These are phyloP conservation scores for Salvia hispanica DNA, from an alignment of 257 asterid genomes.

Conservation along the genomic window DNA sequence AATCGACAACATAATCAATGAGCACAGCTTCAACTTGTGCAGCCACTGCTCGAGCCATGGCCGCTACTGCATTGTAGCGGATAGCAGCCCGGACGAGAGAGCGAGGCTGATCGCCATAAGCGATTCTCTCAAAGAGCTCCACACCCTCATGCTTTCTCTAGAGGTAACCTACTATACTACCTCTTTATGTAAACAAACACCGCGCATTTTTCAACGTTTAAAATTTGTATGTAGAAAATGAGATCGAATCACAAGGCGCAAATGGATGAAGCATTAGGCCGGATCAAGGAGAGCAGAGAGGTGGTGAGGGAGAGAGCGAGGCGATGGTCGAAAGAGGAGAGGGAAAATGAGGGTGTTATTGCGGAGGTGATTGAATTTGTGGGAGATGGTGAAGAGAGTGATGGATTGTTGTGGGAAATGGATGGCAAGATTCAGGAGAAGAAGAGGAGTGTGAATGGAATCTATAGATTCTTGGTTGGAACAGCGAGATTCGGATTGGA, in stretches of 20 bases:
- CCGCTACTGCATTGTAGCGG: conserved; percentile 43
- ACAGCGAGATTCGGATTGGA: conserved; percentile 41
- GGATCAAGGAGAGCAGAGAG: conserved; percentile 48
- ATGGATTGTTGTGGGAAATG: conserved; percentile 26
- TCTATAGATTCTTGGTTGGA: conserved; percentile 26
- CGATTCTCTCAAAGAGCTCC: conserved; percentile 54
- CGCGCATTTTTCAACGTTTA: no score
- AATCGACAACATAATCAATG: conserved; percentile 38
- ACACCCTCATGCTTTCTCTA: conserved; percentile 39
- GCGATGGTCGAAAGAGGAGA: conserved; percentile 33
- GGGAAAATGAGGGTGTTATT: conserved; percentile 29
- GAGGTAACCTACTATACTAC: conserved; percentile 37
- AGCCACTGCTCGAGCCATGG: conserved; percentile 49
- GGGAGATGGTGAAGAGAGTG: conserved; percentile 33
- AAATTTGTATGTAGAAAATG: conserved; percentile 34
- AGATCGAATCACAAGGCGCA: conserved; percentile 33
- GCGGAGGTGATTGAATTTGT: conserved; percentile 44
- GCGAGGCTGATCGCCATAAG: conserved; percentile 45
- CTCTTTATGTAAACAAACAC: no score
- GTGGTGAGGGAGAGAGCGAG: conserved; percentile 40
- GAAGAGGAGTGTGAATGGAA: conserved; percentile 19
- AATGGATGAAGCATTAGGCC: conserved; percentile 39
- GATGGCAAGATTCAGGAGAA: conserved; percentile 2
- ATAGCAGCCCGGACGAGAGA: conserved; percentile 40
- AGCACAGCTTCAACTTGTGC: conserved; percentile 41